Conservation (phyloP, 805 yeast genomes). For the Kregervanrija delftensis region DNA sequence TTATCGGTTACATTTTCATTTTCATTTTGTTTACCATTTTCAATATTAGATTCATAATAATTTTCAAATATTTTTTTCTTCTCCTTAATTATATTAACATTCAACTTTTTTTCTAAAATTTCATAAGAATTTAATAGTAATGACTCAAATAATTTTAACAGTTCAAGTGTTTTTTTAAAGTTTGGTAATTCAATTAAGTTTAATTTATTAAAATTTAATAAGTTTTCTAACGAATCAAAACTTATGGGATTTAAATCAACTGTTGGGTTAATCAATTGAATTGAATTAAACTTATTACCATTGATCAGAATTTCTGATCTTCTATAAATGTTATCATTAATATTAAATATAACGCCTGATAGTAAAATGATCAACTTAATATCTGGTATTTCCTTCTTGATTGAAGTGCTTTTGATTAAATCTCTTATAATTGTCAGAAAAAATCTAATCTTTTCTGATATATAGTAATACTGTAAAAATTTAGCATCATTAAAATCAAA, state of each 20-base stretch:
- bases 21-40: too few relatives aligned
- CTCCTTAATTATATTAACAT: not conserved
- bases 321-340: slow-evolving; percentile 32
- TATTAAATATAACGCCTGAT: slow-evolving; percentile 35
- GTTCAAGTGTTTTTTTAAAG: slow-evolving; percentile 20
- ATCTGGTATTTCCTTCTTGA: not conserved
- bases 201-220: slow-evolving; percentile 24
- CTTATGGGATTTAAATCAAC: slow-evolving; percentile 28
- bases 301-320: slow-evolving; percentile 30
- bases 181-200: slow-evolving; percentile 14
- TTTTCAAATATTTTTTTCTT: too few relatives aligned
- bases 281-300: slow-evolving; percentile 38
- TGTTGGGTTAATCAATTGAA: slow-evolving; percentile 32
- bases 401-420: slow-evolving; percentile 16
- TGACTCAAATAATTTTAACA: slow-evolving; percentile 21
- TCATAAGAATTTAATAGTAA: slow-evolving; percentile 24
- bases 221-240: slow-evolving; percentile 29
- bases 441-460: slow-evolving; percentile 38
- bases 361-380: slow-evolving; percentile 29
- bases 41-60: too few relatives aligned
- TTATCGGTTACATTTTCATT: too few relatives aligned
- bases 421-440: slow-evolving; percentile 12
- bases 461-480: slow-evolving; percentile 52
- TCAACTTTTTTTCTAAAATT: slow-evolving; percentile 21
- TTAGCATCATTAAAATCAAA: slow-evolving; percentile 37